phyloP scores from a whole-genome alignment of 2,329 filamentous ascomycete genomes.

The Trichophyton benhamiae region DNA sequence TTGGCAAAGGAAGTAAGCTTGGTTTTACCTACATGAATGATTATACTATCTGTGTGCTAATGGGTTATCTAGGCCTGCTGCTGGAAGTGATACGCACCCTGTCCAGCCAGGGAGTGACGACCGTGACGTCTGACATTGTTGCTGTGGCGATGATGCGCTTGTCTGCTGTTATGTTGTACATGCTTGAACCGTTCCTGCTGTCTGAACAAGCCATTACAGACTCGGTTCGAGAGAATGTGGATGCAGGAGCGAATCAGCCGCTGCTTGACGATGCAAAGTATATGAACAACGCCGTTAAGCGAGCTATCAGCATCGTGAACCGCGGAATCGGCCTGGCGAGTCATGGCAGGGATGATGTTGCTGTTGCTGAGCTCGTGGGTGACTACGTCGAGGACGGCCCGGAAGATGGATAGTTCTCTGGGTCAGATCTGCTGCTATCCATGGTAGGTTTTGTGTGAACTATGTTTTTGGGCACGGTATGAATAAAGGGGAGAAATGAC shows the following conservation, averaged over 20 bases:
- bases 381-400: slow-evolving; percentile 36
- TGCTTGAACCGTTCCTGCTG: slow-evolving; percentile 38
- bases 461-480: too few species aligned
- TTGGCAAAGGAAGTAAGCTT: background rate
- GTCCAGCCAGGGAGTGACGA: slow-evolving; percentile 73
- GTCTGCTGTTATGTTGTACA: slow-evolving; percentile 45
- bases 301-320: slow-evolving; percentile 19
- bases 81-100: slow-evolving; percentile 73
- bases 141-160: slow-evolving; percentile 56
- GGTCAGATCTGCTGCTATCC: slow-evolving; percentile 20
- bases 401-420: slow-evolving; percentile 30
- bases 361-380: slow-evolving; percentile 34
- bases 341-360: slow-evolving; percentile 18
- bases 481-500: too few species aligned
- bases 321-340: slow-evolving; percentile 12
- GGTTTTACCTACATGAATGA: background rate
- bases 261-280: slow-evolving; percentile 20
- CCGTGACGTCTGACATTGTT: slow-evolving; percentile 70
- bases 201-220: slow-evolving; percentile 28
- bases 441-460: too few species aligned
- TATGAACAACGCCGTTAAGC: slow-evolving; percentile 16
- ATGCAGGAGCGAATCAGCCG: slow-evolving; percentile 19
- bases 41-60: slow-evolving; percentile 20
- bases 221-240: slow-evolving; percentile 29
- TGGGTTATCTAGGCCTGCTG: slow-evolving; percentile 60